A percentile compares a stretch with the other conserved stretches of the same genome.
Conservation (phyloP, 768 basidiomycete species). For the Mycena pura region DNA sequence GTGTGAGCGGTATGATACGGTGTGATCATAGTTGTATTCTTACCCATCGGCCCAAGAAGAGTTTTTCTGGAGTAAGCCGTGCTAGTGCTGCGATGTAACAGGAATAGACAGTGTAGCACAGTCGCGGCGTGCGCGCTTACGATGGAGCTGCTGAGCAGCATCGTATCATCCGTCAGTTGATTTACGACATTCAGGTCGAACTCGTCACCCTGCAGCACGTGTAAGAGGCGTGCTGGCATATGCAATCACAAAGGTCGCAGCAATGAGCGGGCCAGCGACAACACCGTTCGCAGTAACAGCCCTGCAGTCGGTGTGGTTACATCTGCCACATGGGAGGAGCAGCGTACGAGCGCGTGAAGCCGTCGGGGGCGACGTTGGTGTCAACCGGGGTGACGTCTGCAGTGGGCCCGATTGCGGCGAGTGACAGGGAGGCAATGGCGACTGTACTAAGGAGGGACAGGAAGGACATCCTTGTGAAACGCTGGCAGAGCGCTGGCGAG, state of each 20-base stretch:
- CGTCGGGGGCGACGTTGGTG: constrained; percentile 44
- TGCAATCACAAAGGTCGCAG: constrained; percentile 13
- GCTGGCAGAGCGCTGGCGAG: no score
- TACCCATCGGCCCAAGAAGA: constrained; percentile 45
- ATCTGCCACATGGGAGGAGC: no score
- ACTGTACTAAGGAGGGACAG: no score
- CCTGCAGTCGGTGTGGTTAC: constrained; percentile 28
- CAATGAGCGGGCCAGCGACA: constrained; percentile 54
- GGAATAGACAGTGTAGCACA: neutral
- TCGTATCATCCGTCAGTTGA: constrained; percentile 40
- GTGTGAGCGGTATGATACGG: constrained; percentile 28
- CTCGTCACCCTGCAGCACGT: constrained; percentile 30
- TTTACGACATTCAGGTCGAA: constrained; percentile 47
- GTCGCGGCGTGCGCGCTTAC: neutral
- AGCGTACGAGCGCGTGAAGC: constrained; percentile 40
- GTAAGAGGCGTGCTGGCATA: neutral
- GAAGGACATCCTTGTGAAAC: no score
- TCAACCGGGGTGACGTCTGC: constrained; percentile 39
- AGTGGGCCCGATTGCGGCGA: constrained; percentile 7
- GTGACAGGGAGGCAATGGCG: neutral
- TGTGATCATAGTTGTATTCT: constrained; percentile 28
- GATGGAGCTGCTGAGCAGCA: constrained; percentile 44
- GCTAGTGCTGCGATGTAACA: constrained; percentile 46
- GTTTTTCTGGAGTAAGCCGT: constrained; percentile 43
- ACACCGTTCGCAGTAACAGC: constrained; percentile 49